phyloP scores from a whole-genome alignment of 345 rosid genomes.

The Gossypium ekmanianum region DNA sequence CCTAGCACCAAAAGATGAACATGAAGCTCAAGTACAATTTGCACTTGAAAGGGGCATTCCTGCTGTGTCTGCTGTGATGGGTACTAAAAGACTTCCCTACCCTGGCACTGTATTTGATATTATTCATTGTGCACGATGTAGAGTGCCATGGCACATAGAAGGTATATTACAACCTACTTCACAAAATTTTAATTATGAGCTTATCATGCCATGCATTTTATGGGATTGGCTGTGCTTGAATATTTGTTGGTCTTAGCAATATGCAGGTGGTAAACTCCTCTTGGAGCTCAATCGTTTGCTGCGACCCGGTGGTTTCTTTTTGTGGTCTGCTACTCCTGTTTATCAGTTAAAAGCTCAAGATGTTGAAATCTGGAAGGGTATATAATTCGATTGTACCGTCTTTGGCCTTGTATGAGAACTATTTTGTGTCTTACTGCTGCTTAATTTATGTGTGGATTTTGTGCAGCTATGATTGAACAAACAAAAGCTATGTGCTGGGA shows the following conservation, averaged over 20 bases:
- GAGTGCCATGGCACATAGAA: conserved; percentile 99
- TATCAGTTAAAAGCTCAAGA: conserved; percentile 74
- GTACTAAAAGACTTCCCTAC: conserved; percentile 89
- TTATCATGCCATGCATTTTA: neutral
- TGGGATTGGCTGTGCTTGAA: neutral
- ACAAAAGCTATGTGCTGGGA: conserved; percentile 91
- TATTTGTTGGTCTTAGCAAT: conserved; percentile 4
- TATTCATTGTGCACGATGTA: conserved; percentile 97
- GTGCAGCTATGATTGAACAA: conserved; percentile 77
- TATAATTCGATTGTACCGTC: conserved; percentile 10
- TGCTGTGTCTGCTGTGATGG: conserved; percentile 97
- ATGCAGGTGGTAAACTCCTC: conserved; percentile 88
- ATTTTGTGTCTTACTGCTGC: conserved; percentile 24
- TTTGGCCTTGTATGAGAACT: conserved; percentile 8
- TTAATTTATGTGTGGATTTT: conserved; percentile 19
- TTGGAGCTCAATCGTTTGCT: conserved; percentile 83
- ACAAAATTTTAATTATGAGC: neutral
- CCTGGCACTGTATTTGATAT: conserved; percentile 86
- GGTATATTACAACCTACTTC: conserved; percentile 36
- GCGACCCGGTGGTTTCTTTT: conserved; percentile 92
- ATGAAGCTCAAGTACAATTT: conserved; percentile 96
- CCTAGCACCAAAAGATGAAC: conserved; percentile 98
- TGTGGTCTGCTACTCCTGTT: conserved; percentile 97
- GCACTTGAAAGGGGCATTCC: conserved; percentile 99
- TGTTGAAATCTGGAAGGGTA: conserved; percentile 89